Evolutionary conservation across 352 stramenopile genomes (phyloP).

Genomic region (Blastocystis sp.): DNA sequence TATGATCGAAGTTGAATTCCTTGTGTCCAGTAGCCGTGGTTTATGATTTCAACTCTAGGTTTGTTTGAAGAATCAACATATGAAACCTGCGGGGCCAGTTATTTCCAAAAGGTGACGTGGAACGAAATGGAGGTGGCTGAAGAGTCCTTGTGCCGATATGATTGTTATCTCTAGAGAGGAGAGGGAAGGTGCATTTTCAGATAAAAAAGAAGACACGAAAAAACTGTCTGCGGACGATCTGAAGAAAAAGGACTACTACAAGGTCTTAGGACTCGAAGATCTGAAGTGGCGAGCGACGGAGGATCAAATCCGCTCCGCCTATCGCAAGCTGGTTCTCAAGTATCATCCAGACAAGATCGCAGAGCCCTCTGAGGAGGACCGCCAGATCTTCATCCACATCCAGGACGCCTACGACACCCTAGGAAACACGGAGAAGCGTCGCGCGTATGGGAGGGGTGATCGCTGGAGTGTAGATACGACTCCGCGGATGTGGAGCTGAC

Average conservation of each 20-base stretch:
- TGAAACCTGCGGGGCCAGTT: not conserved
- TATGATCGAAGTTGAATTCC: not conserved
- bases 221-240: not conserved
- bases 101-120: constrained; percentile 11
- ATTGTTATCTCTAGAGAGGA: not conserved
- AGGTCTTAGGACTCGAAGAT: constrained; percentile 60
- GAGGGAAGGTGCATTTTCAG: not conserved
- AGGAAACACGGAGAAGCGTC: constrained; percentile 63
- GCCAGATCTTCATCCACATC: constrained; percentile 68
- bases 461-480: constrained; percentile 8
- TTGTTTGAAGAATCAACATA: constrained; percentile 26
- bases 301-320: constrained; percentile 63
- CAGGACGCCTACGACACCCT: constrained; percentile 71
- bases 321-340: constrained; percentile 68
- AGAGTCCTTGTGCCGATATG: not conserved
- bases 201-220: not conserved
- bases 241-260: constrained; percentile 60
- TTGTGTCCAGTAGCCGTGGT: not conserved
- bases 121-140: not conserved
- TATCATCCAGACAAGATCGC: constrained; percentile 74
- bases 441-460: constrained; percentile 65
- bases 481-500: constrained; percentile 1
- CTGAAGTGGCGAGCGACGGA: constrained; percentile 57
- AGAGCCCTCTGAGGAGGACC: constrained; percentile 59
- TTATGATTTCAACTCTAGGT: not conserved